A percentile compares a stretch with the other conserved stretches of the same genome.
phyloP scores from a whole-genome alignment of 208 protist species.

The Acanthamoeba lenticulata region DNA sequence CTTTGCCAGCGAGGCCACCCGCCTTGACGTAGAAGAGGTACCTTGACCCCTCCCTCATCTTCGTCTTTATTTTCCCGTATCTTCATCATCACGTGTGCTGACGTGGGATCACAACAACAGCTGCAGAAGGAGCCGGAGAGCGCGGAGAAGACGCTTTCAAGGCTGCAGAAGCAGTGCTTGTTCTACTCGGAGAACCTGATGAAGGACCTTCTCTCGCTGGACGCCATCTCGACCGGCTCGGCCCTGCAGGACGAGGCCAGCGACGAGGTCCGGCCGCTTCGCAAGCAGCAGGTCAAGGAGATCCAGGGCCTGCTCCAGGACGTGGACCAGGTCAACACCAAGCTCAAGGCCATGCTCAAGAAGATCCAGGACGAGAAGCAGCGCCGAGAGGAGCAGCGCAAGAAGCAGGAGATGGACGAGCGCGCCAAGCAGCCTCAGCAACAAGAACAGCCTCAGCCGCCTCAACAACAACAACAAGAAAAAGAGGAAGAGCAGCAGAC shows the following conservation, averaged over 20 bases:
- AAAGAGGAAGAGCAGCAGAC: neutral
- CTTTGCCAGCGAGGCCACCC: neutral
- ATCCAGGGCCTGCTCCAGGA: conserved; percentile 12
- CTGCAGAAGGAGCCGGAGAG: neutral
- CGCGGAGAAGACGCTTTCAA: neutral
- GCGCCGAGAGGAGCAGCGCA: neutral
- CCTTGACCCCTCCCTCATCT: neutral
- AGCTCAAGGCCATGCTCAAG: conserved; percentile 1
- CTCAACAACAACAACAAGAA: neutral
- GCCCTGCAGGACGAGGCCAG: neutral
- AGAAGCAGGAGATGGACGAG: neutral
- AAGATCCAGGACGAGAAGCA: conserved; percentile 7
- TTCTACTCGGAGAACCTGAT: conserved; percentile 17
- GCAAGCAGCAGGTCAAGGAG: conserved; percentile 14
- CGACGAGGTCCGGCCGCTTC: neutral
- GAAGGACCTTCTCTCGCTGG: conserved; percentile 30
- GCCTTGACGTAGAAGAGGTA: neutral
- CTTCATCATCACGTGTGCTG: too few relatives aligned
- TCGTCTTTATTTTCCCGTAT: neutral
- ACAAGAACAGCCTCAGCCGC: neutral
- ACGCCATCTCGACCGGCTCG: neutral
- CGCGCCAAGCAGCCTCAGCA: neutral
- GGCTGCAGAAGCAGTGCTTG: conserved; percentile 25
- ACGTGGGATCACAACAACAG: too few relatives aligned
- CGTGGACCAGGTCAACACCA: neutral